These are phyloP conservation scores for Rhodotorula mucilaginosa DNA, from an alignment of 1,284 basidiomycete genomes.

Conservation along the genomic window DNA sequence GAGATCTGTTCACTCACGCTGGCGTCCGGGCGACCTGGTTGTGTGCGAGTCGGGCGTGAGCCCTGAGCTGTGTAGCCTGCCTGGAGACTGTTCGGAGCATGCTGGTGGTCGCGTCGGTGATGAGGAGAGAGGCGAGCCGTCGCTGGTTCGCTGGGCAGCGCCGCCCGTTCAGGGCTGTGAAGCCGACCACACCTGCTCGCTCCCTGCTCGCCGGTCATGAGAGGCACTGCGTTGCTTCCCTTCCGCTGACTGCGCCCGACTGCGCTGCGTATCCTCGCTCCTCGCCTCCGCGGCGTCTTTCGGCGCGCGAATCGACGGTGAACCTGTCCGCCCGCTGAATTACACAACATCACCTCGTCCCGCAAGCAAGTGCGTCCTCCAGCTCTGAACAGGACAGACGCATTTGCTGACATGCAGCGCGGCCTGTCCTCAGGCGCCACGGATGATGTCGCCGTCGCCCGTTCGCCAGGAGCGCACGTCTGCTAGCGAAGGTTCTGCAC, in stretches of 20 bases:
- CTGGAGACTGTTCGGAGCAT: constrained; percentile 17
- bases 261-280: no score
- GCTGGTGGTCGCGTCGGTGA: not conserved
- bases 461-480: not conserved
- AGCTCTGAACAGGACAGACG: no score
- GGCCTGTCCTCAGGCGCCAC: not conserved
- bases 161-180: no score
- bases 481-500: not conserved
- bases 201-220: no score
- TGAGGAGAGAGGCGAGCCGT: constrained; percentile 4
- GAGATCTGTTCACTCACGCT: constrained; percentile 14
- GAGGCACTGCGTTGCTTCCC: no score
- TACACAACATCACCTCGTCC: no score
- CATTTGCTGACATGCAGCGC: not conserved
- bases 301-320: no score
- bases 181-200: no score
- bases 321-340: no score
- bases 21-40: constrained; percentile 23
- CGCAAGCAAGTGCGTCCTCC: no score
- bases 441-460: not conserved
- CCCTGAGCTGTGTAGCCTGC: not conserved
- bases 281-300: no score
- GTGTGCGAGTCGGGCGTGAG: constrained; percentile 18
- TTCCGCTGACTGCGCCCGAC: no score
- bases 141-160: not conserved